Base-by-base conservation (phyloP, 176 grass and related monocot species). In the Aegilops speltoides region DNA sequence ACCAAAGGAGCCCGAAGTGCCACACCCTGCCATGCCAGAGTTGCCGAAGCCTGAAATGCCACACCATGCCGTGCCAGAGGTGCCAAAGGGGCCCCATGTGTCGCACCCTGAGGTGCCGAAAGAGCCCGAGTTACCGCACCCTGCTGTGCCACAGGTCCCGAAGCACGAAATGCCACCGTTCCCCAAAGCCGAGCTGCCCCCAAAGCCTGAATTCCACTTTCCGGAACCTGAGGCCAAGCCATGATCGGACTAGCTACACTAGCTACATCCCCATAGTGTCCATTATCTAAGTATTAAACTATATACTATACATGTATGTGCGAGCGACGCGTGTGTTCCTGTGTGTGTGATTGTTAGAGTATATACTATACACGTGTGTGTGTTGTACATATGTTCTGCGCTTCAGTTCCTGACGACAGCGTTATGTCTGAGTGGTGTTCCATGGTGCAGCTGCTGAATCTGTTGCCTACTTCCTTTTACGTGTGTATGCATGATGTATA, bases 161-260 rank as follows among this genome's bases (percentile, higher is more conserved):
- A 76, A 88, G 64, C 50, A 67, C 4, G 63, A 81, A 15, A 17
- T 81, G 10, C 62, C 79, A 2, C 61, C 78, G 2, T 46, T 78
- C 9, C 73, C 86, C 0, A 83, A 77, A 38, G 46, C 36, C 1
- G 86, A 88, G 37, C 6, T 70, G 22, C 87, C 87, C 1, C 73
- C 72, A 4, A 83, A 83, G 81, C 87, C 86, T 0, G 71, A 77
- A 62, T 38, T 37, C 12, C 60, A 82, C 24, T 59, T 32, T 26
- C 45, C 62, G 2, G 62, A 82, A 25, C 62, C 81, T 4, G 9
- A 40, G 66, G 32, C 67, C 32, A 83, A 83, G 19, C 81, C 81
- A 83, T 83, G 65, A 82, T 36, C 64, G 64, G 64, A 69, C 43
- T 34, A 17, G 4, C 22, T 81, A 26, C 4, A 69, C 43, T 34